Conservation (phyloP, 495 filamentous ascomycete genomes). For the Glonium stellatum region DNA sequence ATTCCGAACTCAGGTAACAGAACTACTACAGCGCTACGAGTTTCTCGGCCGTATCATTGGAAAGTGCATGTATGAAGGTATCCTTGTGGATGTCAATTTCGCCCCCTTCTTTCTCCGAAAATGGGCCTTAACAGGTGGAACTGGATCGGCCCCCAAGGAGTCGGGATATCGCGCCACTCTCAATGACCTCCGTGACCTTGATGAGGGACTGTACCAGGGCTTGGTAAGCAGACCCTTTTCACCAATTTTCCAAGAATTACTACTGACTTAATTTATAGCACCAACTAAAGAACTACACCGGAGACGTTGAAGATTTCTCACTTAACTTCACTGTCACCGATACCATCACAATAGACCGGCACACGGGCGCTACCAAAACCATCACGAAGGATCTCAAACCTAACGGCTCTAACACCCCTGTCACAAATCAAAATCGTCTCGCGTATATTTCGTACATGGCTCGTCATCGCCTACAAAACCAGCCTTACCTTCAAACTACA, state of each 20-base stretch:
- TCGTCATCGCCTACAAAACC: constrained; percentile 72
- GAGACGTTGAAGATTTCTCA: constrained; percentile 70
- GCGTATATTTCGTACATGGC: constrained; percentile 93
- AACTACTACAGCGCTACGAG: constrained; percentile 71
- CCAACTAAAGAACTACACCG: constrained; percentile 79
- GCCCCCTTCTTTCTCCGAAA: constrained; percentile 94
- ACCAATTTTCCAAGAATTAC: constrained; percentile 6
- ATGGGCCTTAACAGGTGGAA: constrained; percentile 74
- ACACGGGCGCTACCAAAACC: constrained; percentile 34
- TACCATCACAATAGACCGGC: constrained; percentile 51
- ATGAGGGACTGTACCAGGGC: constrained; percentile 89
- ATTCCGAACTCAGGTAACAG: constrained; percentile 51
- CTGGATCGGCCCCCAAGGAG: constrained; percentile 52
- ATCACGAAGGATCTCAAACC: constrained; percentile 68
- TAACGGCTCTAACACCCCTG: constrained; percentile 65
- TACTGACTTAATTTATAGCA: constrained; percentile 39
- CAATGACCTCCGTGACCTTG: constrained; percentile 88
- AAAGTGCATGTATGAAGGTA: constrained; percentile 97
- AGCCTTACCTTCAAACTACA: constrained; percentile 69
- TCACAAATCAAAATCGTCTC: constrained; percentile 85
- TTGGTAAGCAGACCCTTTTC: constrained; percentile 46
- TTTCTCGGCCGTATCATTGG: constrained; percentile 89
- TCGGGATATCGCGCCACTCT: constrained; percentile 77
- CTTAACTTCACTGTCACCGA: constrained; percentile 90
- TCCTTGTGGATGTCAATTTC: constrained; percentile 88